Conservation (phyloP, 1,284 basidiomycete genomes). For the Mycosarcoma mackinlayi region DNA sequence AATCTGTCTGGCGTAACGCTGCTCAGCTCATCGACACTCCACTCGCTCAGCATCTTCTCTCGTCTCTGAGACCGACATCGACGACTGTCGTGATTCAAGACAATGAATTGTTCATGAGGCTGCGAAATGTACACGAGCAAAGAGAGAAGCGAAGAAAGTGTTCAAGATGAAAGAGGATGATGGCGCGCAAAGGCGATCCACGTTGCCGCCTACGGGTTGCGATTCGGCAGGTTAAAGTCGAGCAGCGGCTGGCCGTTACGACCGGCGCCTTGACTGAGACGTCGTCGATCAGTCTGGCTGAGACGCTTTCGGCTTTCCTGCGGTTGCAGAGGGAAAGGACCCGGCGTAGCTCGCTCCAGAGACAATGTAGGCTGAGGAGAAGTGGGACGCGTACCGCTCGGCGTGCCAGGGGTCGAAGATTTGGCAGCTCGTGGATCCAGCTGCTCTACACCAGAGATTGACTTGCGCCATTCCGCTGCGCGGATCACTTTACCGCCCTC, state of each 20-base stretch:
- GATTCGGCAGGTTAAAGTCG: constrained; percentile 34
- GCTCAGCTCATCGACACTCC: background rate
- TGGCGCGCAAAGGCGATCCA: too few relatives aligned
- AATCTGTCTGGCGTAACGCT: too few relatives aligned
- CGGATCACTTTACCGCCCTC: constrained; percentile 10
- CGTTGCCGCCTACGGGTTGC: constrained; percentile 1
- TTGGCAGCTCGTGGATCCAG: constrained; percentile 28
- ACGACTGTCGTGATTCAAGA: background rate
- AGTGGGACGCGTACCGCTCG: constrained; percentile 28
- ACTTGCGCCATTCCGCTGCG: constrained; percentile 45
- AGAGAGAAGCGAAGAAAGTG: background rate
- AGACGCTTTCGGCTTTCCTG: constrained; percentile 22
- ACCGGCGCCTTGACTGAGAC: constrained; percentile 49
- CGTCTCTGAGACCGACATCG: background rate
- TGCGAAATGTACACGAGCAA: background rate
- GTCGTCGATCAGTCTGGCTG: constrained; percentile 45
- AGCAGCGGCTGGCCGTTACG: constrained; percentile 42
- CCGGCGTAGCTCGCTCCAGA: constrained; percentile 1
- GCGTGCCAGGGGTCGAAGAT: constrained; percentile 14
- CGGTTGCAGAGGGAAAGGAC: constrained; percentile 29
- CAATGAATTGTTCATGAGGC: constrained; percentile 7
- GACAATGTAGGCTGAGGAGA: constrained; percentile 19
- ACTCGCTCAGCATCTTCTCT: background rate
- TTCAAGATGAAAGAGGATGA: too few relatives aligned
- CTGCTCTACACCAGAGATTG: constrained; percentile 35